Evolutionary conservation across 2,329 filamentous ascomycete genomes (phyloP).

Genomic region (Fusarium globosum): DNA sequence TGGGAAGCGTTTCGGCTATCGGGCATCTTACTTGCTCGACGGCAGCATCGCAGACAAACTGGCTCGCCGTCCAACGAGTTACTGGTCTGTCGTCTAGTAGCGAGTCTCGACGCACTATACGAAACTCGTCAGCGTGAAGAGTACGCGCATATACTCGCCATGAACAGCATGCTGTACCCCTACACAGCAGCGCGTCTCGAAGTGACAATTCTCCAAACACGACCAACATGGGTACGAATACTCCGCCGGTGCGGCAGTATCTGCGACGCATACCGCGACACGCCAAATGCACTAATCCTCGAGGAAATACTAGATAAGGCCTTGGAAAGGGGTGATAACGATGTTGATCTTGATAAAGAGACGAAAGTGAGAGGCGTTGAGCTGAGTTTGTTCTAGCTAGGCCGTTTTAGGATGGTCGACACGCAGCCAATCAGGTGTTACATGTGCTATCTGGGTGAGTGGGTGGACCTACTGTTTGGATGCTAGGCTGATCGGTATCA

Average conservation of each 20-base stretch:
- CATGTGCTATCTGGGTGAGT: not conserved
- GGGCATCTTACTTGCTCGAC: constrained; percentile 38
- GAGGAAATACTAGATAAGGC: constrained; percentile 33
- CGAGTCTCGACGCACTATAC: constrained; percentile 40
- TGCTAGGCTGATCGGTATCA: not conserved
- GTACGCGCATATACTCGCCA: constrained; percentile 34
- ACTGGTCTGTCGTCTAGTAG: constrained; percentile 41
- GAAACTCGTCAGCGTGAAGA: constrained; percentile 17
- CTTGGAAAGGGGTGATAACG: constrained; percentile 17
- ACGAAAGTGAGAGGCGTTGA: constrained; percentile 23
- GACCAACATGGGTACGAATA: constrained; percentile 31
- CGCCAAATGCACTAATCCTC: constrained; percentile 15
- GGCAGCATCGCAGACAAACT: not conserved
- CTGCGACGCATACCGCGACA: constrained; percentile 26
- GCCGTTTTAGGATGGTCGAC: constrained; percentile 7
- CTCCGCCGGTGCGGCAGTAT: not conserved
- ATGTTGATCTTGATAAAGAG: constrained; percentile 26
- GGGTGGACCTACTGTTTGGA: constrained; percentile 5
- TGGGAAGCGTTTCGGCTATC: constrained; percentile 46
- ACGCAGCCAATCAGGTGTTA: constrained; percentile 4
- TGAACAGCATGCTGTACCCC: constrained; percentile 45
- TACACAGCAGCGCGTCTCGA: constrained; percentile 43
- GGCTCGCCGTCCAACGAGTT: constrained; percentile 8
- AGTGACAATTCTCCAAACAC: constrained; percentile 26
- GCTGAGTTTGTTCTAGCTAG: constrained; percentile 27